phyloP scores from a whole-genome alignment of 1,284 basidiomycete genomes.

The Rhodotorula mucilaginosa region DNA sequence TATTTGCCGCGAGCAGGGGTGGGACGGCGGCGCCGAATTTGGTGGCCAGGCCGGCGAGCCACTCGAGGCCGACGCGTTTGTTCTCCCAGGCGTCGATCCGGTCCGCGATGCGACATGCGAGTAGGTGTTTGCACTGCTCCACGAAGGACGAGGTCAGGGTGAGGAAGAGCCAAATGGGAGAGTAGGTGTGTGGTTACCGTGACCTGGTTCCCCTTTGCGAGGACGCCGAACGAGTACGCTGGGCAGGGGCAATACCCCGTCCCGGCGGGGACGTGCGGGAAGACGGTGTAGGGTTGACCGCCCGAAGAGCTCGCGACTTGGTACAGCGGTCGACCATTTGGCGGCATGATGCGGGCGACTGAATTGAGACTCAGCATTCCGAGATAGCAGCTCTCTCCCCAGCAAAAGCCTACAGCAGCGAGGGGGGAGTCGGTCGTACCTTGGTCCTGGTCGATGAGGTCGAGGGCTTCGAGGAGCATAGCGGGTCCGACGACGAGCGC shows the following conservation, averaged over 20 bases:
- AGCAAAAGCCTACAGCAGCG: too few species aligned
- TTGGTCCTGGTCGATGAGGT: slow-evolving; percentile 28
- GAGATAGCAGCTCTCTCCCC: not conserved
- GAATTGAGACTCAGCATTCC: not conserved
- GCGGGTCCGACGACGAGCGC: slow-evolving; percentile 13
- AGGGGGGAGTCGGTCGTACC: slow-evolving; percentile 6
- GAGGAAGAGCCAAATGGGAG: too few species aligned
- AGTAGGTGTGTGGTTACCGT: slow-evolving; percentile 8
- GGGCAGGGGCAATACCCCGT: slow-evolving; percentile 36
- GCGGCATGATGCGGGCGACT: slow-evolving; percentile 23
- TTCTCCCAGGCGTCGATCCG: slow-evolving; percentile 12
- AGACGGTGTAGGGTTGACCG: slow-evolving; percentile 18
- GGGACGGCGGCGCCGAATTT: slow-evolving; percentile 23
- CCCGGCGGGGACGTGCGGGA: not conserved
- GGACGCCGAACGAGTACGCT: slow-evolving; percentile 15
- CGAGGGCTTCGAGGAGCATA: slow-evolving; percentile 27
- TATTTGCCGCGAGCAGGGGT: not conserved
- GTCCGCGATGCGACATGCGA: slow-evolving; percentile 24
- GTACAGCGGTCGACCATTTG: slow-evolving; percentile 22
- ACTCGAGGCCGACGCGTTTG: slow-evolving; percentile 22
- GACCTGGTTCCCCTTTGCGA: slow-evolving; percentile 3
- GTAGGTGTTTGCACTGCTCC: slow-evolving; percentile 35
- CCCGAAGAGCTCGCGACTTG: slow-evolving; percentile 22
- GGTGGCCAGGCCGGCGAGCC: slow-evolving; percentile 20
- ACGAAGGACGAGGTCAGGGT: not conserved